phyloP scores from a whole-genome alignment of 164 flowering plant species.

The Annona squamosa region DNA sequence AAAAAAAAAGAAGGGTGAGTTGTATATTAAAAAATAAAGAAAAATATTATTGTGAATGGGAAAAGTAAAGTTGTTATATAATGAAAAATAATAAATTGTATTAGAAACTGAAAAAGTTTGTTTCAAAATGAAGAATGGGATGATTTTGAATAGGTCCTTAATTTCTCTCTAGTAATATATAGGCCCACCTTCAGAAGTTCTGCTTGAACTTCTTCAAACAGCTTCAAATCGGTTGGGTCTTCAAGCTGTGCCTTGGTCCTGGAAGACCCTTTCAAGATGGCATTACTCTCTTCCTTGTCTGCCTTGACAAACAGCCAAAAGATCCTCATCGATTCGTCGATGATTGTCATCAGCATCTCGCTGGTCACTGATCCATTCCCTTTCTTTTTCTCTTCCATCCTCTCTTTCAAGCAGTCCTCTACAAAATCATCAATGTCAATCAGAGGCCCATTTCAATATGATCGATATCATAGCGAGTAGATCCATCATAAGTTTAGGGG shows the following conservation, averaged over 20 bases:
- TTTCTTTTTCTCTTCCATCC: slow-evolving; percentile 20
- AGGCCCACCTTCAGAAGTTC: slow-evolving; percentile 55
- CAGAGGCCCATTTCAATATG: too few relatives aligned
- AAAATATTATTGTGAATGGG: too few relatives aligned
- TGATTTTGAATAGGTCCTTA: not conserved
- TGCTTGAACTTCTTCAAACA: slow-evolving; percentile 35
- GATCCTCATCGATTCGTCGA: slow-evolving; percentile 48
- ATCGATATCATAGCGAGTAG: too few relatives aligned
- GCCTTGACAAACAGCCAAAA: slow-evolving; percentile 61
- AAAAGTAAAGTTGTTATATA: too few relatives aligned
- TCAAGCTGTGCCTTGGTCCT: slow-evolving; percentile 26
- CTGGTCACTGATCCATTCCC: slow-evolving; percentile 35
- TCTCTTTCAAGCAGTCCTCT: slow-evolving; percentile 49
- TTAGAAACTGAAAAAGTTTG: not conserved
- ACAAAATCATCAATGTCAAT: slow-evolving; percentile 6
- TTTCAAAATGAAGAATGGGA: not conserved
- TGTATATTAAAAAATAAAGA: too few relatives aligned
- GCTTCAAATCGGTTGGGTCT: slow-evolving; percentile 36
- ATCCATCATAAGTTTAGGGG: not conserved
- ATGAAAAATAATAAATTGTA: not conserved
- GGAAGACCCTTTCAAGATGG: slow-evolving; percentile 20
- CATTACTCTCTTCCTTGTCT: slow-evolving; percentile 36
- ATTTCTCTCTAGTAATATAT: not conserved
- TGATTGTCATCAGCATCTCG: slow-evolving; percentile 24
- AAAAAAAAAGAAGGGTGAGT: too few relatives aligned